Evolutionary conservation across 2,329 filamentous ascomycete species (phyloP), one percentile per base, ranked within the genome.

Genomic region (Trichoderma sp.): DNA sequence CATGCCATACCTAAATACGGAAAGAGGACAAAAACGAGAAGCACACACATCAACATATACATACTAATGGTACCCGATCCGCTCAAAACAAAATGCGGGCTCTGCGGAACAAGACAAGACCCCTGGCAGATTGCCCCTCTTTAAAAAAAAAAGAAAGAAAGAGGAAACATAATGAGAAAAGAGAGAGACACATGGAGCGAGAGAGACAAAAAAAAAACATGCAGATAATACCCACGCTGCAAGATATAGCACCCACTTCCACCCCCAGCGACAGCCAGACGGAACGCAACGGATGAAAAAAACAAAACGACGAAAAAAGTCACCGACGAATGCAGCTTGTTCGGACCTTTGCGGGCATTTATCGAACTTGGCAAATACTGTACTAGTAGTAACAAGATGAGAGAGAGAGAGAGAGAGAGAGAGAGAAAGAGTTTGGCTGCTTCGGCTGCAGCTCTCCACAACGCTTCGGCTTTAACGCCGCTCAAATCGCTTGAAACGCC

Each of bases 401-500:
- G 22, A 34, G 19, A 22, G n/a, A n/a, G n/a, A n/a, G n/a, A n/a
- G n/a, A n/a, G n/a, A n/a, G n/a, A n/a, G n/a, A n/a, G n/a, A n/a
- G n/a, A n/a, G n/a, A n/a, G n/a, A n/a, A n/a, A n/a, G n/a, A n/a
- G n/a, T n/a, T n/a, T n/a, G 34, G 39, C 29, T 29, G 42, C 42
- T 35, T 15, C 25, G 17, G 32, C 42, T 52, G 58, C 50, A 25
- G 35, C 50, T 64, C 61, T 5, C 52, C 52, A 35, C 37, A 19
- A 42, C 37, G 37, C n/a, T 9, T 56, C 39, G 61, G 37, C 39
- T 25, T 25, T 61, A 25, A 25, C 12, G 19, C 50, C 35, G 27
- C 42, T 67, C 27, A 68, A 39, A 52, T 64, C 50, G 52, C 67
- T 60, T 67, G 53, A 45, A 75, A 78, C 5, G 75, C 76, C 45